Base-by-base conservation (phyloP, 441 rosid genomes). In the Pelargonium citronellum region DNA sequence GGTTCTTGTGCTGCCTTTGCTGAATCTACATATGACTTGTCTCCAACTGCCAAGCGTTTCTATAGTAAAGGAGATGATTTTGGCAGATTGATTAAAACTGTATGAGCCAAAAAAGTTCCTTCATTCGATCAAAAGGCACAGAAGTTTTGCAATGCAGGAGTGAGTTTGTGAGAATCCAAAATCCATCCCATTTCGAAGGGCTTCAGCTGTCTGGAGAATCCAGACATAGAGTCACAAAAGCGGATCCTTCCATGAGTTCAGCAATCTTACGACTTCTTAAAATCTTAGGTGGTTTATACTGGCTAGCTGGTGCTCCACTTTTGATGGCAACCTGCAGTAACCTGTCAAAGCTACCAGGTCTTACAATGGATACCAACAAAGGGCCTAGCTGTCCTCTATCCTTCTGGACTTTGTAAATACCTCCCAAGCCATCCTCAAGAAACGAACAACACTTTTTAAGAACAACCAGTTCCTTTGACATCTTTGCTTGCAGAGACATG, bases 281-380 rank as follows among this genome's bases (percentile, higher is more conserved):
- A 7, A 85, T 80, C 79, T 77, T 85, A n/a, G 87, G 86, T 53
- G 83, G 76, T 72, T 85, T 85, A 58, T 85, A 85, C 75, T 83
- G 88, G 55, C 82, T 78, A 67, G 78, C 82, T 17, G 87, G 79
- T 15, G 76, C 80, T 72, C 89, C 87, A 60, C 68, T 79, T 62
- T 73, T 43, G 9, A 78, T 67, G 15, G 82, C 87, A 34, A 77
- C n/a, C 46, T 60, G 60, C 47, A 69, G 44, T 74, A 83, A 66
- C 78, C 62, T 75, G 44, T 75, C 83, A 75, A 85, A 85, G 75
- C 72, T 78, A 49, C 85, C 83, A 39, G 78, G 70, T 53, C 73
- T 74, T 62, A 85, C 78, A 0, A 85, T 67, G 51, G 68, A 75
- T 49, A 83, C 27, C 8, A 55, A 16, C 62, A 83, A 71, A 55